Evolutionary conservation across 73 alveolate species (phyloP).

Genomic region (Paramecium tetraurelia): DNA sequence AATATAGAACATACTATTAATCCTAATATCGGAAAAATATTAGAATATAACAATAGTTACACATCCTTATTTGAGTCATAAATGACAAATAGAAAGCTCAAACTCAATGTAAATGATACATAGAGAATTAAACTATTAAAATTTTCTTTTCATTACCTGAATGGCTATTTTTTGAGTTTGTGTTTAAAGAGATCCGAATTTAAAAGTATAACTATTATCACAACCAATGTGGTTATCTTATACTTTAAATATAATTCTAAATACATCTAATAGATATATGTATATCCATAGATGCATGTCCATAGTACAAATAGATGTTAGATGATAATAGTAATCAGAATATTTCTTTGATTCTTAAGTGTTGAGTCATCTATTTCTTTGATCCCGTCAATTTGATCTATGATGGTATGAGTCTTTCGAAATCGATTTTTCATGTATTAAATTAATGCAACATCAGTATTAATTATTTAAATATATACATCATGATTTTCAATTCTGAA

Average conservation of each 20-base stretch:
- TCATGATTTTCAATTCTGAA: conserved; percentile 7
- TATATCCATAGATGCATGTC: background rate
- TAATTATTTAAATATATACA: background rate
- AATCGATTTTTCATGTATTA: background rate
- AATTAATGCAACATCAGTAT: background rate
- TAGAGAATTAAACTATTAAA: background rate
- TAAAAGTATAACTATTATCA: background rate
- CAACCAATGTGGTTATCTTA: background rate
- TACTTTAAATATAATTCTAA: background rate
- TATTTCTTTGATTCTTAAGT: background rate
- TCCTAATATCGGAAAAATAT: background rate
- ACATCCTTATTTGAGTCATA: background rate
- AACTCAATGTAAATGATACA: background rate
- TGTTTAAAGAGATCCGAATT: background rate
- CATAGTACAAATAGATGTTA: background rate
- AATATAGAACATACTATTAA: background rate
- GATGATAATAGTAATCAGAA: background rate
- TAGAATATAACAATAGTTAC: background rate
- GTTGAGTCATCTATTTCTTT: background rate
- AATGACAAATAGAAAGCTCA: background rate
- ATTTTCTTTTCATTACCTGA: background rate
- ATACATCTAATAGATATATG: background rate
- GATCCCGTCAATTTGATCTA: background rate
- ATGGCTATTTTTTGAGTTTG: background rate
- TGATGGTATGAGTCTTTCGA: background rate